phyloP scores from a whole-genome alignment of 106 monocot genomes.

The Chionographis japonica region DNA sequence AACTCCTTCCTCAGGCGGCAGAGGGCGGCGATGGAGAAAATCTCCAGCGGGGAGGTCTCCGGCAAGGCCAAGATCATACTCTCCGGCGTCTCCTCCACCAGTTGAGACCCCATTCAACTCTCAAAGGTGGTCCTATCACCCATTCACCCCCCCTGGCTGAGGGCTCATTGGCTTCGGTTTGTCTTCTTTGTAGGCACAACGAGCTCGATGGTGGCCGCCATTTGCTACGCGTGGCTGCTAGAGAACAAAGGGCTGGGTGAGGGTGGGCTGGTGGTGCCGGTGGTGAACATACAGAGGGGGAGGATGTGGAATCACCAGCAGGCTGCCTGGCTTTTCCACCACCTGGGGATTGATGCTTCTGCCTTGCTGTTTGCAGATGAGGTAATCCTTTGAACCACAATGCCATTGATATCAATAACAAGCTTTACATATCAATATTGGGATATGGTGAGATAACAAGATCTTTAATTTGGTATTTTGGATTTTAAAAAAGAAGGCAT shows the following conservation, averaged over 20 bases:
- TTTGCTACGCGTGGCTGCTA: conserved; percentile 55
- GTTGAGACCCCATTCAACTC: conserved; percentile 8
- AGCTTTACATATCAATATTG: no score
- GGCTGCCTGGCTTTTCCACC: conserved; percentile 53
- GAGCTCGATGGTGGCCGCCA: conserved; percentile 52
- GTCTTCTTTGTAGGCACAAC: conserved; percentile 11
- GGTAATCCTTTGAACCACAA: conserved; percentile 13
- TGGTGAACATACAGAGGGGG: conserved; percentile 41
- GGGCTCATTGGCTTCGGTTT: not conserved
- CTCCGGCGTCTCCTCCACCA: conserved; percentile 22
- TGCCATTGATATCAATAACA: no score
- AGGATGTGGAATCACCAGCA: conserved; percentile 43
- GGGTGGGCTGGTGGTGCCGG: conserved; percentile 28
- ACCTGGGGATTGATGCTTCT: conserved; percentile 52
- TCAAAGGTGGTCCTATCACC: no score
- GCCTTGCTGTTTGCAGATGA: conserved; percentile 52
- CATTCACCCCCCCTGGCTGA: not conserved
- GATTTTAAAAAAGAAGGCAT: no score
- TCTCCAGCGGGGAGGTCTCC: conserved; percentile 15
- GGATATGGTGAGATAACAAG: no score
- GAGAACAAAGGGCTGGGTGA: conserved; percentile 26
- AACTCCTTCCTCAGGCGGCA: conserved; percentile 36
- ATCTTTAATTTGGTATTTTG: no score
- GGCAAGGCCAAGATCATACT: conserved; percentile 37
- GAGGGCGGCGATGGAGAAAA: conserved; percentile 15